Evolutionary conservation across 768 basidiomycete genomes (phyloP).

Genomic region (Amanita pseudoporphyria): DNA sequence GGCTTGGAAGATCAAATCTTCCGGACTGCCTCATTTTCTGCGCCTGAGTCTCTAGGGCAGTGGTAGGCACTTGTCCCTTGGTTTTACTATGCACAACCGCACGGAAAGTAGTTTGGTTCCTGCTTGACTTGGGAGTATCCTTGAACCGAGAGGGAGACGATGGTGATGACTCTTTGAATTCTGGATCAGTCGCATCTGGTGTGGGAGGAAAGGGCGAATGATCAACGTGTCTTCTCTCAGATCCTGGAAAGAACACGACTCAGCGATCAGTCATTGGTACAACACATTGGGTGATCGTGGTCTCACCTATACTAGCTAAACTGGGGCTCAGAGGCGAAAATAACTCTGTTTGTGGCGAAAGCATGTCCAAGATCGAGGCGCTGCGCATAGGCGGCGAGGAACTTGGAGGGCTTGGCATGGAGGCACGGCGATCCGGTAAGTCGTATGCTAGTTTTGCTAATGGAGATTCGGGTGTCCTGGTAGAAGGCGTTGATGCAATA

Average conservation of each 20-base stretch:
- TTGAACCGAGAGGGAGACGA: slow-evolving; percentile 5
- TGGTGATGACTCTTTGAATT: slow-evolving; percentile 16
- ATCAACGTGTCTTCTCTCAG: slow-evolving; percentile 16
- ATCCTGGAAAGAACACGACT: slow-evolving; percentile 23
- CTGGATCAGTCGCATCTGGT: slow-evolving; percentile 17
- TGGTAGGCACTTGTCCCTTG: slow-evolving; percentile 25
- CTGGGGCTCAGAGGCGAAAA: neutral
- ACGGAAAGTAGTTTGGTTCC: slow-evolving; percentile 28
- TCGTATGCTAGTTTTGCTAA: slow-evolving; percentile 15
- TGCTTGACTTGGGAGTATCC: neutral
- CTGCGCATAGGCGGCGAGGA: neutral
- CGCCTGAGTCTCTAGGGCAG: slow-evolving; percentile 19
- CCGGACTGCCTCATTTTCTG: slow-evolving; percentile 21
- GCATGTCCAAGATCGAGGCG: neutral
- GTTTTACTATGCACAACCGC: slow-evolving; percentile 53
- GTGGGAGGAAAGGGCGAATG: slow-evolving; percentile 29
- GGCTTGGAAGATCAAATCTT: slow-evolving; percentile 31
- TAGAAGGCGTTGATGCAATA: slow-evolving; percentile 7
- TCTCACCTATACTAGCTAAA: slow-evolving; percentile 24
- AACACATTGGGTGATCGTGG: slow-evolving; percentile 27
- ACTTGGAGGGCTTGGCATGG: neutral
- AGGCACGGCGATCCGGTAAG: slow-evolving; percentile 5
- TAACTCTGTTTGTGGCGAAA: too few species aligned
- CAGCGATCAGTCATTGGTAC: slow-evolving; percentile 27
- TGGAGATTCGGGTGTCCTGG: slow-evolving; percentile 11